Conservation (phyloP, 23 red algal genomes). For the Chondrus crispus region DNA sequence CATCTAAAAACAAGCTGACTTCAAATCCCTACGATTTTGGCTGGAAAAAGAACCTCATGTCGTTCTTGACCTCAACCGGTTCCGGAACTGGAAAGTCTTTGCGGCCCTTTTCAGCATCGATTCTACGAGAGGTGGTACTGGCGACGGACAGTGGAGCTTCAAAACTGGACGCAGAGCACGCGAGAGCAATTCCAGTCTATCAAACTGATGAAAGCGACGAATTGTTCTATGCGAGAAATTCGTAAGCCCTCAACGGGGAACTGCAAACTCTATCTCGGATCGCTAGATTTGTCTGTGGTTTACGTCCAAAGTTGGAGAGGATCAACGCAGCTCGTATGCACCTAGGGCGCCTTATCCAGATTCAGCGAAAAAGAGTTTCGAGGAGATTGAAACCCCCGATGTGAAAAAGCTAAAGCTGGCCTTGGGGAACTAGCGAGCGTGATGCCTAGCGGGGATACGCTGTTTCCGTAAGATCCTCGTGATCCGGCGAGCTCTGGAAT, state of each 20-base stretch:
- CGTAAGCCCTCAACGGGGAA: too few relatives aligned
- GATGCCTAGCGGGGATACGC: constrained; percentile 48
- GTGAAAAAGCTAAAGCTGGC: constrained; percentile 10
- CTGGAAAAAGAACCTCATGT: background rate
- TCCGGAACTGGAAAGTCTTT: constrained; percentile 3
- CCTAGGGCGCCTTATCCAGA: background rate
- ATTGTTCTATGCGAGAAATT: too few relatives aligned
- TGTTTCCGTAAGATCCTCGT: constrained; percentile 30
- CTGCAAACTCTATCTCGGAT: too few relatives aligned
- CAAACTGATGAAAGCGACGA: too few relatives aligned
- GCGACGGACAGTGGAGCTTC: too few relatives aligned
- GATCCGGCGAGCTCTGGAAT: constrained; percentile 26
- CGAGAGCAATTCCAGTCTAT: too few relatives aligned
- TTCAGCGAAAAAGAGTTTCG: background rate
- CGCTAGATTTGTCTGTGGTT: too few relatives aligned
- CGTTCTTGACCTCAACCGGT: constrained; percentile 43
- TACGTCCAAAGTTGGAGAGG: too few relatives aligned
- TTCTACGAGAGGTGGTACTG: background rate
- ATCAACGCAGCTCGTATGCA: too few relatives aligned
- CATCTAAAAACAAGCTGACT: background rate
- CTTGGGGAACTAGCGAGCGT: constrained; percentile 22
- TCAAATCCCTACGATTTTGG: constrained; percentile 29
- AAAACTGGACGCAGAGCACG: too few relatives aligned
- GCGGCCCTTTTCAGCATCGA: background rate
- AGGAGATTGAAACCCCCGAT: constrained; percentile 27